These are phyloP conservation scores for Termitomyces bulborhizus DNA, from an alignment of 768 basidiomycete species.

Conservation along the genomic window DNA sequence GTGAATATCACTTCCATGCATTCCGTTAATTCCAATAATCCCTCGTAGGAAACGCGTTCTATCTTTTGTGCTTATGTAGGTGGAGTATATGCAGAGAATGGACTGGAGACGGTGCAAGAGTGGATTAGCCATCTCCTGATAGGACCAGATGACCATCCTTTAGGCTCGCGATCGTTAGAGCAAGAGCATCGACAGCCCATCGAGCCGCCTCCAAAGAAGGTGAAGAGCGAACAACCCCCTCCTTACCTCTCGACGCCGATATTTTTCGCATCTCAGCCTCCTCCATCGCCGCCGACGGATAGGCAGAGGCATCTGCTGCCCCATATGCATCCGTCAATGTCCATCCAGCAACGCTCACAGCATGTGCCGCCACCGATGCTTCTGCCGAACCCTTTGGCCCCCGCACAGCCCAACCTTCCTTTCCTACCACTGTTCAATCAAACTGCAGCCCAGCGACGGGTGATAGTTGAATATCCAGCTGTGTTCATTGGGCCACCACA, in stretches of 20 bases:
- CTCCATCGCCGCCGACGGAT: conserved; percentile 17
- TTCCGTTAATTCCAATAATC: conserved; percentile 5
- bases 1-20: conserved; percentile 21
- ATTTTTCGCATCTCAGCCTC: conserved; percentile 29
- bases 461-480: conserved; percentile 55
- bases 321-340: conserved; percentile 16
- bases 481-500: conserved; percentile 61
- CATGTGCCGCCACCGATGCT: conserved; percentile 12
- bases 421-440: conserved; percentile 75
- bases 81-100: conserved; percentile 52
- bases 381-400: conserved; percentile 50
- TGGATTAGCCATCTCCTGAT: conserved; percentile 48
- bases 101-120: conserved; percentile 40
- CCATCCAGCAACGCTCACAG: conserved; percentile 1
- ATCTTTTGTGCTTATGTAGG: conserved; percentile 67
- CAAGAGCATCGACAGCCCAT: conserved; percentile 8
- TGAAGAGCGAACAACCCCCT: conserved; percentile 30
- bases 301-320: conserved; percentile 12
- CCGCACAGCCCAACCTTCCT: conserved; percentile 56
- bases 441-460: conserved; percentile 58
- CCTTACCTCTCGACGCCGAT: conserved; percentile 20
- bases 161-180: conserved; percentile 8
- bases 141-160: conserved; percentile 1
- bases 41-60: conserved; percentile 42
- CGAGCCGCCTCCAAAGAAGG: conserved; percentile 33